A percentile compares a stretch with the other conserved stretches of the same genome.
Conservation (phyloP, 371 early-diverging fungal genomes). For the Parasitella parasitica region DNA sequence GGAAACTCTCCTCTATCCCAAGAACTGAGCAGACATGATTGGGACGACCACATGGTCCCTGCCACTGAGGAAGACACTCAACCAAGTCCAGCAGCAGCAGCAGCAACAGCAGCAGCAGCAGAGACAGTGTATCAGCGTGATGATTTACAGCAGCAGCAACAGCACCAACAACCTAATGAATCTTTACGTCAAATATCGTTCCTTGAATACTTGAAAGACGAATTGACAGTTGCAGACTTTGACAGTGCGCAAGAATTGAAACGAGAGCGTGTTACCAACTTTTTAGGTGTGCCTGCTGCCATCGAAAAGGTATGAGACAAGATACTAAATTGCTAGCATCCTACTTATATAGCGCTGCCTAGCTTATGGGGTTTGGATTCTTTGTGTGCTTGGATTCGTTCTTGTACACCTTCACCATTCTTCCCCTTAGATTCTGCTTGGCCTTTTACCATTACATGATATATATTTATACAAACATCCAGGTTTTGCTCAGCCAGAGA, state of each 20-base stretch:
- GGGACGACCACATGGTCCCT: slow-evolving; percentile 10
- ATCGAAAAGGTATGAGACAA: slow-evolving; percentile 70
- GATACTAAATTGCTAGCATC: not conserved
- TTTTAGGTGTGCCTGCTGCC: slow-evolving; percentile 76
- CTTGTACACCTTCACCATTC: slow-evolving; percentile 88
- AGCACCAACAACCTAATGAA: not conserved
- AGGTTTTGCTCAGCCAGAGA: slow-evolving; percentile 21
- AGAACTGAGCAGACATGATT: slow-evolving; percentile 2
- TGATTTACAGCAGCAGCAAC: not conserved
- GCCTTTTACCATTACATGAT: slow-evolving; percentile 54
- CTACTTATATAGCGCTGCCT: not conserved
- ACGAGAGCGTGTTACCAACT: slow-evolving; percentile 80
- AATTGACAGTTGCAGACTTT: slow-evolving; percentile 72
- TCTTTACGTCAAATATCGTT: slow-evolving; percentile 32
- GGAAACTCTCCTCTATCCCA: slow-evolving; percentile 7
- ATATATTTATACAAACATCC: slow-evolving; percentile 15
- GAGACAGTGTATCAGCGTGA: no score
- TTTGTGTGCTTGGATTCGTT: slow-evolving; percentile 94
- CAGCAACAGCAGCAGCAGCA: not conserved
- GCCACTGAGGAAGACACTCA: not conserved
- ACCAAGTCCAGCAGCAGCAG: not conserved
- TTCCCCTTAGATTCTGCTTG: slow-evolving; percentile 84
- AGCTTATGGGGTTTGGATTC: slow-evolving; percentile 88
- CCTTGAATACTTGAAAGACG: slow-evolving; percentile 66
- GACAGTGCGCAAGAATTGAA: slow-evolving; percentile 78